Conservation (phyloP, 768 basidiomycete species). For the Pisolithus albus region DNA sequence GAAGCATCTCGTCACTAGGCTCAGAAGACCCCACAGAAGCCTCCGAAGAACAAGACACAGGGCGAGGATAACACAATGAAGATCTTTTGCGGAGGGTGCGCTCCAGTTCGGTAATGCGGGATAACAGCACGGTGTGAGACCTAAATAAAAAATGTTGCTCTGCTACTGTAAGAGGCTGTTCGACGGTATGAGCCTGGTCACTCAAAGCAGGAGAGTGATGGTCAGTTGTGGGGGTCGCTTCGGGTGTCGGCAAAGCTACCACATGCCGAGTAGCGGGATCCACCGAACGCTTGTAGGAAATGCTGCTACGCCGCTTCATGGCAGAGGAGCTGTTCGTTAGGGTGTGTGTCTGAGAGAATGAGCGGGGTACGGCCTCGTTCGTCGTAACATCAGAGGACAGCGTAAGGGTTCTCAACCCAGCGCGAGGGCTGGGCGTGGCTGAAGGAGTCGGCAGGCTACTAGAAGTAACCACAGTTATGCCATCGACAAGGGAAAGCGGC, state of each 20-base stretch:
- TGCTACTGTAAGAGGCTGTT: conserved; percentile 56
- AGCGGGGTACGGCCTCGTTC: conserved; percentile 1
- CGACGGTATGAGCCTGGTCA: conserved; percentile 13
- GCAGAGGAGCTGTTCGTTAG: conserved; percentile 21
- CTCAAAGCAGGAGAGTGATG: conserved; percentile 32
- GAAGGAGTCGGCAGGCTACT: conserved; percentile 48
- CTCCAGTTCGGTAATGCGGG: conserved; percentile 78
- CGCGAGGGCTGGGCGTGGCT: conserved; percentile 42
- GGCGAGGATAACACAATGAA: conserved; percentile 37
- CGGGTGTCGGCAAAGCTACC: neutral
- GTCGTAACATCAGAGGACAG: conserved; percentile 27
- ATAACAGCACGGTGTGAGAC: conserved; percentile 75
- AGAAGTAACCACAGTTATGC: conserved; percentile 33
- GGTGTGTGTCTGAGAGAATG: conserved; percentile 19
- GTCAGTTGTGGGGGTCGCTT: conserved; percentile 51
- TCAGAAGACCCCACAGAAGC: conserved; percentile 33
- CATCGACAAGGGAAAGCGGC: conserved; percentile 63
- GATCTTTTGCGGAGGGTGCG: conserved; percentile 45
- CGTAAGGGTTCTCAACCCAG: conserved; percentile 47
- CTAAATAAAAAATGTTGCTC: conserved; percentile 85
- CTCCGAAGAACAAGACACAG: conserved; percentile 46
- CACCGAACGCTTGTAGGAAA: conserved; percentile 59
- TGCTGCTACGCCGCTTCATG: conserved; percentile 55
- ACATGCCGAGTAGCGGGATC: conserved; percentile 56
- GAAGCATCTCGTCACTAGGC: conserved; percentile 73